Evolutionary conservation across 2,329 filamentous ascomycete species (phyloP).

Genomic region (Chrysoporthe cubensis): DNA sequence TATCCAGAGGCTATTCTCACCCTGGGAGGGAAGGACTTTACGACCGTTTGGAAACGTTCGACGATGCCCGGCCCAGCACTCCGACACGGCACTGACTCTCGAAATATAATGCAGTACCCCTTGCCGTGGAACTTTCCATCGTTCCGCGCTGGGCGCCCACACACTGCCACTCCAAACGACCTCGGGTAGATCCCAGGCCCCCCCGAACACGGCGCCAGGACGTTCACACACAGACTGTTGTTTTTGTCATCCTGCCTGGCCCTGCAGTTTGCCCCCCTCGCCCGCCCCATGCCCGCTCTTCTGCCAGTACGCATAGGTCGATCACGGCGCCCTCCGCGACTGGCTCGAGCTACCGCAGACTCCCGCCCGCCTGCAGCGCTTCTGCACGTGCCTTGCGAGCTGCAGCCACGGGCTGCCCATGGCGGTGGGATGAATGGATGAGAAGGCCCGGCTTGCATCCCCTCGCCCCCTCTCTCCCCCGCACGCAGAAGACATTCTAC

Average conservation of each 20-base stretch:
- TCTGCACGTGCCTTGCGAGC: conserved; percentile 5
- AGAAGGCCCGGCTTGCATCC: neutral
- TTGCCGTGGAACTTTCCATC: too few species aligned
- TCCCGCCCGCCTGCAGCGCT: neutral
- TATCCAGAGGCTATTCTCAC: too few species aligned
- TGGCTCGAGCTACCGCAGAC: neutral
- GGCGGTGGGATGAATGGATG: neutral
- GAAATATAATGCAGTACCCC: too few species aligned
- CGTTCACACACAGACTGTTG: neutral
- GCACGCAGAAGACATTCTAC: neutral
- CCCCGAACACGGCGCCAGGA: neutral
- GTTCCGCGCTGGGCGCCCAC: too few species aligned
- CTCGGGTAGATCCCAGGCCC: neutral
- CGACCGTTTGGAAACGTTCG: too few species aligned
- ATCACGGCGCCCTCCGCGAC: conserved; percentile 1
- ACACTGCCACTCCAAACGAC: neutral
- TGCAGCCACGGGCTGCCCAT: neutral
- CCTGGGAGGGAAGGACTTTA: too few species aligned
- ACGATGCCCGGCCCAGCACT: too few species aligned
- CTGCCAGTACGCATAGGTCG: conserved; percentile 1
- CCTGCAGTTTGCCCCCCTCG: neutral
- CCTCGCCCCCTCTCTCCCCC: neutral
- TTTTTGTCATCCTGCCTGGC: neutral
- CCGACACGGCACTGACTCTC: too few species aligned
- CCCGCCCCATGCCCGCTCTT: conserved; percentile 5